Base-by-base conservation (phyloP, 768 basidiomycete genomes). In the Scleroderma citrinum region DNA sequence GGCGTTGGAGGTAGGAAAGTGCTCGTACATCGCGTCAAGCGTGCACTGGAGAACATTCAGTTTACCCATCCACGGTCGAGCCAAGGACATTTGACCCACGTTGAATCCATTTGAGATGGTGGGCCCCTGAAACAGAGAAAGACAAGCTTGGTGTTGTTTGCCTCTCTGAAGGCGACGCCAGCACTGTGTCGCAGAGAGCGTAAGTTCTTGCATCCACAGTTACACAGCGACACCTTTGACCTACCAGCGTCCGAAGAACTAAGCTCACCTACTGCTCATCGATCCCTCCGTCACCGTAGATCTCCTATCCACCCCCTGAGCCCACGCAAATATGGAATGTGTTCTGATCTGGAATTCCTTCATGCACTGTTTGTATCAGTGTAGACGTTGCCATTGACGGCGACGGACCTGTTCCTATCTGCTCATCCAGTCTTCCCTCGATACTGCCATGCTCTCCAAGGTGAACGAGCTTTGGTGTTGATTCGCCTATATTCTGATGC, bases 381-480 rank as follows among this genome's bases (percentile, higher is more conserved):
- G 19, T 8, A 29, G 8, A n/a, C n/a, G n/a, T n/a, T n/a, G n/a
- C n/a, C n/a, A n/a, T n/a, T n/a, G n/a, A n/a, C n/a, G n/a, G n/a
- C n/a, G n/a, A n/a, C n/a, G n/a, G n/a, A n/a, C n/a, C n/a, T n/a
- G n/a, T n/a, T n/a, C n/a, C n/a, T 19, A 12, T 13, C 31, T 34
- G 20, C 46, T 16, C 24, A 20, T 40, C 48, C 36, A 44, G 30
- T 41, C 46, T 48, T 35, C 42, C 49, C 59, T 62, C 50, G 52
- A 37, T 19, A 13, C 20, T 17, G 31, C 29, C 31, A 85, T 85
- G 83, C 80, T 85, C 56, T 78, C 81, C 48, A 84, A 82, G 69
- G 80, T 78, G 52, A 24, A 47, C 20, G 21, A n/a, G 10, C 21
- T 32, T 32, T 34, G 3, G 26, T 29, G 39, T 31, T 34, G 38